Percentiles rank a stretch among this genome's conserved stretches.
These are phyloP conservation scores for Solanum paucissectum DNA, from an alignment of 257 asterid species.

Conservation along the genomic window DNA sequence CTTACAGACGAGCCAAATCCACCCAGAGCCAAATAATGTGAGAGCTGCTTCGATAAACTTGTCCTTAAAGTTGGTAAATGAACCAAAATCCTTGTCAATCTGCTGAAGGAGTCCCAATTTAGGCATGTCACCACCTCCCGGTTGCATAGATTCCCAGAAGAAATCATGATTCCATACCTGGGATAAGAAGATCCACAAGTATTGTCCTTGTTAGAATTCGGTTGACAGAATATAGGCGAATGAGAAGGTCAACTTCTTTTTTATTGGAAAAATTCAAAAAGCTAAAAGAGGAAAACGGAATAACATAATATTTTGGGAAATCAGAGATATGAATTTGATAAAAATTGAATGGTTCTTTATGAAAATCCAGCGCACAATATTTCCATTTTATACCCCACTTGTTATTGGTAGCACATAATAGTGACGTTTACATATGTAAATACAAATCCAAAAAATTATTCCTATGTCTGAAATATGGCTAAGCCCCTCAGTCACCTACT, in stretches of 20 bases:
- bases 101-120: constrained; percentile 61
- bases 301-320: neutral
- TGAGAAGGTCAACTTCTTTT: neutral
- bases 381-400: too few species aligned
- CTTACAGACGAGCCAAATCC: constrained; percentile 98
- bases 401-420: neutral
- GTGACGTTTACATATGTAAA: neutral
- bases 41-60: constrained; percentile 59
- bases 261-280: neutral
- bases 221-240: neutral
- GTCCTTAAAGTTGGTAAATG: constrained; percentile 60
- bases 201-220: neutral
- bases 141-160: constrained; percentile 96
- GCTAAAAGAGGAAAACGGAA: neutral
- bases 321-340: neutral
- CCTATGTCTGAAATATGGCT: neutral
- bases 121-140: constrained; percentile 82
- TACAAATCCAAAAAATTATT: neutral
- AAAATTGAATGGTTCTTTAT: neutral
- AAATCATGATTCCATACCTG: constrained; percentile 97
- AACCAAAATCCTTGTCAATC: constrained; percentile 86
- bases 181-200: neutral
- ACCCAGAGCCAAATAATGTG: constrained; percentile 76
- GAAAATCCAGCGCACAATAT: neutral
- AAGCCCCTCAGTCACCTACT: neutral